Evolutionary conservation across 2,329 filamentous ascomycete species (phyloP), one percentile per base, ranked within the genome.

Genomic region (Nannizzia gypsea): DNA sequence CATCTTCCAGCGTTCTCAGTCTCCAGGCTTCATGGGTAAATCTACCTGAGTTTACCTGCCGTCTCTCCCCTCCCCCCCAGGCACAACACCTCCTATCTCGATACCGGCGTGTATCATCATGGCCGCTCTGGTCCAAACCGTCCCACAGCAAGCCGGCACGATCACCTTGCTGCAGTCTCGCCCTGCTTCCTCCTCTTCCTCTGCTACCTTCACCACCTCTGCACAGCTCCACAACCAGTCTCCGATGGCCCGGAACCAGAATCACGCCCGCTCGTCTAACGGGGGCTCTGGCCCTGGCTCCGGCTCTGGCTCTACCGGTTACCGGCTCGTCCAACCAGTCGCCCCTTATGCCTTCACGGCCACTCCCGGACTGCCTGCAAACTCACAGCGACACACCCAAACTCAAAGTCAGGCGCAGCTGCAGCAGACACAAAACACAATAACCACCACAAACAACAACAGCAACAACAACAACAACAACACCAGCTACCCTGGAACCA

Each of bases 71-170:
- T 20, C 15, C 20, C 57, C 34, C 40, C 13, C 20, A 24, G 9
- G 4, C 44, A 50, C 6, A 22, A 15, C 20, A 36, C 48, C 22
- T 13, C 56, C 26, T 17, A 31, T 48, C 4, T 48, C 26, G 36
- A 38, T 46, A 34, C 44, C 40, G 6, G 48, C 34, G 38, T 58
- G 58, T 48, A n/a, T 31, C 79, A 86, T 72, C 73, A 92, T 93
- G 89, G 88, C 88, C 79, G 87, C 88, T 74, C 80, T 92, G 79
- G 86, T 91, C 70, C 89, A 92, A 77, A 84, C 86, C 63, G 88
- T 88, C 71, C 83, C 88, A 69, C 86, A 89, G 76, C 86, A 89
- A 75, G 84, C 85, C 70, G 80, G 81, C 73, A 85, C 87, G 66
- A 81, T 85, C 68, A 85, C 85, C 65, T 87, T 90, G 81, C 84